Evolutionary conservation across 2,329 filamentous ascomycete genomes (phyloP).

Genomic region (Xylariales sp.): DNA sequence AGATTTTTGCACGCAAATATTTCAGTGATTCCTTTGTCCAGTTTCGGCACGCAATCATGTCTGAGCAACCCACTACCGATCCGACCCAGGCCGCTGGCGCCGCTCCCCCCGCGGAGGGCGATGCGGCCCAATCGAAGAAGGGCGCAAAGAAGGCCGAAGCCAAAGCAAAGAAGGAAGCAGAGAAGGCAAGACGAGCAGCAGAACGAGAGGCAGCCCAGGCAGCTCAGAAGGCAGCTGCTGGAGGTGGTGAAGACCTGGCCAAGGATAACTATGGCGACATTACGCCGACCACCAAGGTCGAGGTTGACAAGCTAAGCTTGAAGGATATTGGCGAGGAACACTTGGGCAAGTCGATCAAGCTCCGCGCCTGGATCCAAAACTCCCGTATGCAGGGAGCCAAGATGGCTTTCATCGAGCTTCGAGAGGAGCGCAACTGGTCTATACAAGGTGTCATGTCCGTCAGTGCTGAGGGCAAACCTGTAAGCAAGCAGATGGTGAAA

Average conservation of each 20-base stretch:
- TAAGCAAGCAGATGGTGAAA: slow-evolving; percentile 91
- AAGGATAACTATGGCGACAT: slow-evolving; percentile 78
- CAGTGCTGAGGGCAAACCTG: slow-evolving; percentile 55
- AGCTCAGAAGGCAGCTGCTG: slow-evolving; percentile 60
- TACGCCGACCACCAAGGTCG: slow-evolving; percentile 52
- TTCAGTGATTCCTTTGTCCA: too few species aligned
- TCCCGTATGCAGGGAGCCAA: slow-evolving; percentile 84
- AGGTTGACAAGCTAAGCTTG: slow-evolving; percentile 56
- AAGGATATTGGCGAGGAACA: slow-evolving; percentile 59
- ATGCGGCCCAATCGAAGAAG: slow-evolving; percentile 58
- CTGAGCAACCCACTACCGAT: slow-evolving; percentile 23
- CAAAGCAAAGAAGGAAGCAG: slow-evolving; percentile 85
- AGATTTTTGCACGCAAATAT: too few species aligned
- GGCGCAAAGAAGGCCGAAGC: slow-evolving; percentile 78
- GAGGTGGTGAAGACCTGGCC: slow-evolving; percentile 61
- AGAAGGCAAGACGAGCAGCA: slow-evolving; percentile 69
- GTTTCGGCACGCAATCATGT: too few species aligned
- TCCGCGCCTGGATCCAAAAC: slow-evolving; percentile 84
- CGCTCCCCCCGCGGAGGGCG: slow-evolving; percentile 19
- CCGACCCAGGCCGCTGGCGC: slow-evolving; percentile 16
- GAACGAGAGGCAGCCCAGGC: slow-evolving; percentile 71
- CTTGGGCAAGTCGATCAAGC: slow-evolving; percentile 65
- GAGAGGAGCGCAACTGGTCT: slow-evolving; percentile 68
- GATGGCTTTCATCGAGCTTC: slow-evolving; percentile 84
- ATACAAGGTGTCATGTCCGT: slow-evolving; percentile 78